Conservation (phyloP, 257 asterid species). For the Fraxinus excelsior region DNA sequence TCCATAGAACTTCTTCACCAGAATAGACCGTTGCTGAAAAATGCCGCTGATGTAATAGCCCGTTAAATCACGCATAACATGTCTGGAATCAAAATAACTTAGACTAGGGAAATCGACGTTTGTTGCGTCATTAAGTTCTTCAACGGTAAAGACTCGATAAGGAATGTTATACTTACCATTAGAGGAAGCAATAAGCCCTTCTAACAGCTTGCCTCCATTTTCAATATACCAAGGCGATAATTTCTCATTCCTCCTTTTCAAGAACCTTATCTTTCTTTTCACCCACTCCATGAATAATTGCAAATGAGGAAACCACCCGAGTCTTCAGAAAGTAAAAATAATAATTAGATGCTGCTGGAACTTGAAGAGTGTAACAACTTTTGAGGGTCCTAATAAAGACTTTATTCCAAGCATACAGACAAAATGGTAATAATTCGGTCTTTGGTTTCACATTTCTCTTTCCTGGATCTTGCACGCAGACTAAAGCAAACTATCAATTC, state of each 20-base stretch:
- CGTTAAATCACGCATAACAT: constrained; percentile 1
- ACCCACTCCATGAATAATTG: neutral
- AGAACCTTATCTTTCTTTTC: neutral
- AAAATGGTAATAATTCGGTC: too few species aligned
- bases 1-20: neutral
- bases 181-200: neutral
- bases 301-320: neutral
- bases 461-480: too few species aligned
- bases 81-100: neutral
- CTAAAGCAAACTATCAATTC: neutral
- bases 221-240: too few species aligned
- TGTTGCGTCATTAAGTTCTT: constrained; percentile 22
- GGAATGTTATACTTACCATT: too few species aligned
- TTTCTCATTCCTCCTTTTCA: too few species aligned
- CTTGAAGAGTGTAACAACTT: too few species aligned
- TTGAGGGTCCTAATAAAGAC: too few species aligned
- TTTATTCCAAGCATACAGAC: too few species aligned
- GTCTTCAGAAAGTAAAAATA: too few species aligned
- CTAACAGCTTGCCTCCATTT: too few species aligned
- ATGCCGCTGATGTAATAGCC: constrained; percentile 14
- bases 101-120: neutral
- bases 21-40: neutral
- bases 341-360: too few species aligned
- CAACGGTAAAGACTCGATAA: neutral
- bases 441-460: too few species aligned